Evolutionary conservation across 257 asterid genomes (phyloP), one percentile per base, ranked within the genome.

Genomic region (Solanum pimpinellifolium): DNA sequence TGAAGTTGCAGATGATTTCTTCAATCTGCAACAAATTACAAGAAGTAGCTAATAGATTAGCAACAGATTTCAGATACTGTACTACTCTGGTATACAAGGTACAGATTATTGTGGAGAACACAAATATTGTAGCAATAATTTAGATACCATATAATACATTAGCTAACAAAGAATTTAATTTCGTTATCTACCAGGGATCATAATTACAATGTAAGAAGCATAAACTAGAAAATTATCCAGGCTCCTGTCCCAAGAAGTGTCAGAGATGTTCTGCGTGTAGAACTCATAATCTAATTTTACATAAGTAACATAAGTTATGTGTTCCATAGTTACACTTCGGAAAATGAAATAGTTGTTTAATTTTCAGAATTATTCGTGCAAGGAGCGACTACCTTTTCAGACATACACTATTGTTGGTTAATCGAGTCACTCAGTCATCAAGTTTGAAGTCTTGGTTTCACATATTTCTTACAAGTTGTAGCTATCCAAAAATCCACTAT

Each of bases 1-100:
- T 86, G 99, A 97, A 73, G 91, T 89, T 44, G 92, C 95, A 76
- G 97, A 90, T 35, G 99, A 92, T 82, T 86, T 89, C 89, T 93
- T 95, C 25, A 96, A 90, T 90, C 99, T 97, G 97, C 93, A 91
- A n/a, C 41, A 80, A 86, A 86, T 68, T 88, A 85, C 56, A 72
- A 85, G 62, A 88, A 66, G 68, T 39, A 85, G 75, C 89, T 65
- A 56, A 56, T 18, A 80, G 60, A 49, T 31, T 81, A 6, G 31
- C 69, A 49, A 80, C 18, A 18, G 46, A 31, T 29, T 81, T 81
- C 70, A 29, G 46, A 6, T 81, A 18, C 52, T 47, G 42, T 47
- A 68, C 73, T 35, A 86, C n/a, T 60, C 84, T 41, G 46, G 72
- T 83, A 78, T 7, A 85, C 42, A 18, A 65, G 16, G 68, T 77